Evolutionary conservation across 306 rosid genomes (phyloP).

Genomic region (Citrullus mucosospermus): DNA sequence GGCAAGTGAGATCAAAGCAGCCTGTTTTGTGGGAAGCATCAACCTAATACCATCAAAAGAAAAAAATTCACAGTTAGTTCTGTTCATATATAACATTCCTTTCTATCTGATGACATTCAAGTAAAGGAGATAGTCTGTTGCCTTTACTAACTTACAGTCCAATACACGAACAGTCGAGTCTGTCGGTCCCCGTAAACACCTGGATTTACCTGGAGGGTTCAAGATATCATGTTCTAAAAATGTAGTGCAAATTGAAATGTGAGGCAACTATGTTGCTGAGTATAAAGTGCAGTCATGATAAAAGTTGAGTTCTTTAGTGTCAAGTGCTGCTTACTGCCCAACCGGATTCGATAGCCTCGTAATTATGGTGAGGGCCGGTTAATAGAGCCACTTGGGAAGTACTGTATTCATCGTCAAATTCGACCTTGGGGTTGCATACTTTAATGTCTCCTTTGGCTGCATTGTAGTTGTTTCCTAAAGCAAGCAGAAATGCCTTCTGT

Average conservation of each 20-base stretch:
- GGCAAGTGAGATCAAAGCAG: conserved; percentile 25
- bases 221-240: background rate
- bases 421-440: conserved; percentile 19
- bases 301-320: background rate
- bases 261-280: background rate
- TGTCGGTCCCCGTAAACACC: conserved; percentile 18
- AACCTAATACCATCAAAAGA: background rate
- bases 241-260: background rate
- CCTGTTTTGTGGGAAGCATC: conserved; percentile 20
- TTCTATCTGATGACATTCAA: background rate
- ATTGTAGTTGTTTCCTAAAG: conserved; percentile 16
- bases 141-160: conserved; percentile 15
- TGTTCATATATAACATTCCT: background rate
- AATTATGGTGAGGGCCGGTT: conserved; percentile 11
- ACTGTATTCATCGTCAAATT: conserved; percentile 18
- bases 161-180: conserved; percentile 20
- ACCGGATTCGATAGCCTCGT: conserved; percentile 21
- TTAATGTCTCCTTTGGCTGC: conserved; percentile 24
- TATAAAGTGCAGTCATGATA: background rate
- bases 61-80: background rate
- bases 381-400: conserved; percentile 18
- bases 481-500: conserved; percentile 20
- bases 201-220: conserved; percentile 21
- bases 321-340: conserved; percentile 17
- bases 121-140: background rate